These are phyloP conservation scores for Trebouxiophyceae sp. DNA, from an alignment of 163 green algal species.

Conservation along the genomic window DNA sequence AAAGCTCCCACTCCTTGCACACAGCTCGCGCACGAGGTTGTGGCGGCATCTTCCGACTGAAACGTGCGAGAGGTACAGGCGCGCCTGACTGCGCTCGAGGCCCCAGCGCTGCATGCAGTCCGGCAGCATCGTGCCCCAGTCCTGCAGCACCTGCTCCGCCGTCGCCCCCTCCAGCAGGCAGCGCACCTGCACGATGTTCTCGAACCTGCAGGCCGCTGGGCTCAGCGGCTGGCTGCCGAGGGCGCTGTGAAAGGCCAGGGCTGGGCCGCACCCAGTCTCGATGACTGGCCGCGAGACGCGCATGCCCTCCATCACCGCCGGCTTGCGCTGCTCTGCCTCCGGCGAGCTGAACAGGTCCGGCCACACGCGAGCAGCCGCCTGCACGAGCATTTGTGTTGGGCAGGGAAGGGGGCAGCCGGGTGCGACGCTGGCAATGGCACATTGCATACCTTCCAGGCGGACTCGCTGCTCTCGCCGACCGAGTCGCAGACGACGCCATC, in stretches of 20 bases:
- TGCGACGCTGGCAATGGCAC: not conserved
- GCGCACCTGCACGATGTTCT: slow-evolving; percentile 92
- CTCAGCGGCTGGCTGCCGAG: too few relatives aligned
- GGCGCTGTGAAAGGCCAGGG: too few relatives aligned
- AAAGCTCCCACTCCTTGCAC: too few relatives aligned
- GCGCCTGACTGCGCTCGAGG: slow-evolving; percentile 61
- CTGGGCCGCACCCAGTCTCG: slow-evolving; percentile 78
- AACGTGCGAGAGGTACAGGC: too few relatives aligned
- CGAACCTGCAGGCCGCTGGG: slow-evolving; percentile 58
- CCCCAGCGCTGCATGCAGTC: slow-evolving; percentile 74
- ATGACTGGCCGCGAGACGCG: slow-evolving; percentile 82
- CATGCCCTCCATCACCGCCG: slow-evolving; percentile 78
- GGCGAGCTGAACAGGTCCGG: slow-evolving; percentile 67
- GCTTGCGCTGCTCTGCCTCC: slow-evolving; percentile 43
- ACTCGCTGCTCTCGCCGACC: slow-evolving; percentile 80
- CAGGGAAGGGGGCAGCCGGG: not conserved
- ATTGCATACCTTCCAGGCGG: slow-evolving; percentile 73
- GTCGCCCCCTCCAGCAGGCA: slow-evolving; percentile 72
- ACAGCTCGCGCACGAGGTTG: too few relatives aligned
- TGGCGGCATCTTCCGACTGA: too few relatives aligned
- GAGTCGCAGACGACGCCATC: slow-evolving; percentile 96
- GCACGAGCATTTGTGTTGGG: slow-evolving; percentile 1
- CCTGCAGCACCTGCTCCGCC: slow-evolving; percentile 65
- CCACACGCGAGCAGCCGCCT: slow-evolving; percentile 73
- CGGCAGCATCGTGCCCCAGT: slow-evolving; percentile 68